Evolutionary conservation across 2,329 filamentous ascomycete species (phyloP).

Genomic region (Fonsecaea multimorphosa): DNA sequence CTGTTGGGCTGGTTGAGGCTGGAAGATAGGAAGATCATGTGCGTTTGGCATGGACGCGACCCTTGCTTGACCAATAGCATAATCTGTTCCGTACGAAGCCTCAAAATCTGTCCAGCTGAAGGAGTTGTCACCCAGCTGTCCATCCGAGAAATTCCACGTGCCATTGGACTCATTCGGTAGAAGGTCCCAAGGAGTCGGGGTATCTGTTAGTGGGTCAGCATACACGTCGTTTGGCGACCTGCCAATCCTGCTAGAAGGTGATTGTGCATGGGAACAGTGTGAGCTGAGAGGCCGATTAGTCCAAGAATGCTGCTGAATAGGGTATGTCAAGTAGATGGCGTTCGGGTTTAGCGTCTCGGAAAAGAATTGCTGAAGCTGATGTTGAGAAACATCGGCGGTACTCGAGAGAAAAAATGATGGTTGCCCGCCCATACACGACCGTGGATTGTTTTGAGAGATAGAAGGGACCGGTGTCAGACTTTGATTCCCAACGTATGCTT

Average conservation of each 20-base stretch:
- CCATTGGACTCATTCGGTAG: conserved; percentile 28
- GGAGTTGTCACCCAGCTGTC: conserved; percentile 27
- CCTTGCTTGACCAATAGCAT: conserved; percentile 32
- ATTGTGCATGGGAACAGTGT: conserved; percentile 31
- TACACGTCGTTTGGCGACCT: conserved; percentile 22
- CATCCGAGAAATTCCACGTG: conserved; percentile 34
- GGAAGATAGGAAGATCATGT: conserved; percentile 6
- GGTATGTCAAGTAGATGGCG: conserved; percentile 36
- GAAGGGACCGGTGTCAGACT: conserved; percentile 25
- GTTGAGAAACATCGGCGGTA: conserved; percentile 31
- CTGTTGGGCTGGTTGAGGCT: not conserved
- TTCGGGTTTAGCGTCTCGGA: conserved; percentile 27
- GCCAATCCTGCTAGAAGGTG: conserved; percentile 20
- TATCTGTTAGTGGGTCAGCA: conserved; percentile 23
- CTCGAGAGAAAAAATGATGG: conserved; percentile 35
- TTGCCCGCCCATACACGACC: conserved; percentile 39
- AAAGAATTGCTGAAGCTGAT: conserved; percentile 35
- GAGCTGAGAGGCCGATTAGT: conserved; percentile 31
- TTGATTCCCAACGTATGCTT: conserved; percentile 27
- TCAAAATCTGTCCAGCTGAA: conserved; percentile 36
- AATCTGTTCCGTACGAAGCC: conserved; percentile 32
- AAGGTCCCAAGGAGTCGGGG: conserved; percentile 26
- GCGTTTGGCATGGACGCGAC: conserved; percentile 29
- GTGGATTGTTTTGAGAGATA: conserved; percentile 25
- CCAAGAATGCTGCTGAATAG: conserved; percentile 37